Evolutionary conservation across 192 early-diverging fungal species (phyloP), one percentile per base, ranked within the genome.

Genomic region (Backusella macrospora): DNA sequence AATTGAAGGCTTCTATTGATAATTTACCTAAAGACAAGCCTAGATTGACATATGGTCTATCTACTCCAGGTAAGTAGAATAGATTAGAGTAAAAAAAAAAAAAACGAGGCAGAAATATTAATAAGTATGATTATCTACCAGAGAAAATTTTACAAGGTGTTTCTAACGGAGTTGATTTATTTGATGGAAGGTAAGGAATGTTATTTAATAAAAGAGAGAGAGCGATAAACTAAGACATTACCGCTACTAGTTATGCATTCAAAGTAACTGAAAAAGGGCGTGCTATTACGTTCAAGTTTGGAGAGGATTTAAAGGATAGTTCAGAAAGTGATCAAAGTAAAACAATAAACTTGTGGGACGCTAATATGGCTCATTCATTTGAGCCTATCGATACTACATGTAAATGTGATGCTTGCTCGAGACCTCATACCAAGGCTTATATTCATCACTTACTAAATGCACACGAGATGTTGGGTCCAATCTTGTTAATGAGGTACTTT

Each of bases 401-500:
- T 73, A 71, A 78, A 47, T 94, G 93, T 75, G 86, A 87, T 63
- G 80, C 91, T 18, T 94, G 93, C 73, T 82, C 78, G 52, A 80
- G 76, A 52, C 65, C 70, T 21, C 88, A 94, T 81, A 86, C 89
- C 39, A 86, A 90, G 47, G 86, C 92, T 8, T 94, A 93, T 73
- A 81, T 93, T 62, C 88, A 92, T 78, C 93, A 94, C 62, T 82
- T 94, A 65, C 73, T 92, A 55, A 84, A 80, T 44, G 83, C 92
- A 14, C 88, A 89, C 46, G 93, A 94, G 78, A 94, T 94, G 93
- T 81, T 94, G 48, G 92, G 86, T 16, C 86, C 86, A 0, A 90
- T 94, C 16, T 79, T 94, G 40, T 80, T 94, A 45, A 91, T 92
- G 87, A 83, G 84, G 87, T 88, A 82, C 29, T 15, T 34, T 23